Evolutionary conservation across 345 rosid genomes (phyloP), one percentile per base, ranked within the genome.

Genomic region (Excoecaria agallocha): DNA sequence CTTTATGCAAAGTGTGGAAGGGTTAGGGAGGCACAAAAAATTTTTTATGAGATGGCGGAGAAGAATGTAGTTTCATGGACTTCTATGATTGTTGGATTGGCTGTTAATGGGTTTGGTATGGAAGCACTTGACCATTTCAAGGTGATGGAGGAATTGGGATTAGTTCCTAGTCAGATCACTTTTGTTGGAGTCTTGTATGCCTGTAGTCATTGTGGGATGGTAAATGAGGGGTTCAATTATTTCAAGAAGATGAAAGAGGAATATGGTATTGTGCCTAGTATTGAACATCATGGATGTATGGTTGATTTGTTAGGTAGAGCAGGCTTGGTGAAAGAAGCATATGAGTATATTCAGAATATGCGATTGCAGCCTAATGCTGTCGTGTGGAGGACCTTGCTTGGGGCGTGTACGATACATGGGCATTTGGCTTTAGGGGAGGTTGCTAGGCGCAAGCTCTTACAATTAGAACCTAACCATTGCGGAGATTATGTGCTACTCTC

Each of bases 121-220:
- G 96, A 93, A 83, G 93, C 98, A 4, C 79, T 93, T 57, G 78
- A 78, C 77, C 77, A 83, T 75, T 93, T 90, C 82, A 76, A 72
- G 61, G 68, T 81, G 61, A 84, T 90, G 88, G 96, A 88, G 71
- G 76, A 50, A 51, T 80, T 81, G 45, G 88, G 85, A 49, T 41
- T 84, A 70, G 74, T 76, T 63, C 96, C 94, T 0, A 84, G 83
- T 43, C 94, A 88, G 79, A 83, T 89, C 55, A 94, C 96, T 10
- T 92, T 89, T 4, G 91, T 94, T 3, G 98, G 94, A 17, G 88
- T 92, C 39, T 83, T 94, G 68, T 90, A 88, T 74, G 96, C 96
- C 48, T 94, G 97, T 81, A 94, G 96, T 76, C 98, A 94, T 72
- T 89, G 96, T 17, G 97, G 96, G 63, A 84, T 92, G 93, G 91